phyloP scores from a whole-genome alignment of 768 basidiomycete genomes.

The Leccinum pellstonianum region DNA sequence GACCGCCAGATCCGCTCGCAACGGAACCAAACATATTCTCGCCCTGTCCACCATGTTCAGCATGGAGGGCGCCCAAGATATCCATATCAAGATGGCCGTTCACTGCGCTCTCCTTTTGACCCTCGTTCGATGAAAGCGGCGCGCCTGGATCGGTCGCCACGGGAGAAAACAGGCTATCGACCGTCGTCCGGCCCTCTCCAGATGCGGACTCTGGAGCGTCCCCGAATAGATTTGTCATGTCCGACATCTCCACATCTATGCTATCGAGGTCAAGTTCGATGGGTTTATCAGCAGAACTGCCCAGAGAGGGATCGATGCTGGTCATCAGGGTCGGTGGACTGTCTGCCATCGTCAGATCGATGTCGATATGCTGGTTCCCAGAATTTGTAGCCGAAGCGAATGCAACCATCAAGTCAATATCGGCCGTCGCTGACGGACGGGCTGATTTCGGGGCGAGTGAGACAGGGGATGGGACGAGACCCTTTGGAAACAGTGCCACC shows the following conservation, averaged over 20 bases:
- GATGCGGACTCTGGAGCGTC: conserved; percentile 40
- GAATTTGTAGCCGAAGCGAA: conserved; percentile 41
- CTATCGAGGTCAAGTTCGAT: conserved; percentile 75
- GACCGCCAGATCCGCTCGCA: conserved; percentile 26
- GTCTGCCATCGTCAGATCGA: conserved; percentile 57
- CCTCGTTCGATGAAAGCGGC: conserved; percentile 15
- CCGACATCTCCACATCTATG: conserved; percentile 63
- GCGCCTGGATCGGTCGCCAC: conserved; percentile 26
- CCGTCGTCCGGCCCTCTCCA: conserved; percentile 34
- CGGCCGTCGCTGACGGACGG: conserved; percentile 53
- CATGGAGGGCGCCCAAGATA: conserved; percentile 37
- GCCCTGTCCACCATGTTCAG: conserved; percentile 16
- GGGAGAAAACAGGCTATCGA: conserved; percentile 56
- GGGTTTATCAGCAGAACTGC: conserved; percentile 75
- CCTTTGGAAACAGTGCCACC: conserved; percentile 52
- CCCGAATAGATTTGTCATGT: conserved; percentile 53
- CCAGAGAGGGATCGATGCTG: conserved; percentile 37
- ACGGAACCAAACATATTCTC: conserved; percentile 25
- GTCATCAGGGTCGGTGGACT: conserved; percentile 28
- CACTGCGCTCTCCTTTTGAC: conserved; percentile 18
- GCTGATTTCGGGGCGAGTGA: conserved; percentile 81
- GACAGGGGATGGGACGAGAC: conserved; percentile 69
- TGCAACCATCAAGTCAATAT: conserved; percentile 66
- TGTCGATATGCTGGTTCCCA: conserved; percentile 40
- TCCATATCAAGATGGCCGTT: conserved; percentile 33